phyloP scores from a whole-genome alignment of 2,329 filamentous ascomycete species.

The Botrytis fragariae region DNA sequence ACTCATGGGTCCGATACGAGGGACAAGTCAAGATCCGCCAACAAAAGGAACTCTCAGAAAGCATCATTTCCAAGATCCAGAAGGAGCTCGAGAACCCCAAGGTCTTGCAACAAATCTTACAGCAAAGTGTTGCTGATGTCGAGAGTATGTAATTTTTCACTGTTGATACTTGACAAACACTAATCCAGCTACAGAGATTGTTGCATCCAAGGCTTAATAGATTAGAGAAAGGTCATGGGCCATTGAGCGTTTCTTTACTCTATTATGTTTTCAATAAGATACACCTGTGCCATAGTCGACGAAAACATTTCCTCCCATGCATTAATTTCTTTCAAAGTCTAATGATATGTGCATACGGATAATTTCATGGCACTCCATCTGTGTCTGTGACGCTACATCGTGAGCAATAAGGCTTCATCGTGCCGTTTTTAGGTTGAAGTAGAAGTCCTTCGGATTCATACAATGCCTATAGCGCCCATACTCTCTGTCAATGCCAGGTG shows the following conservation, averaged over 20 bases:
- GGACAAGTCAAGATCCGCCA: slow-evolving; percentile 98
- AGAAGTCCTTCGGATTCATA: no score
- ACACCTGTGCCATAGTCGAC: slow-evolving; percentile 59
- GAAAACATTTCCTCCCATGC: slow-evolving; percentile 25
- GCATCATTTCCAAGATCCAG: slow-evolving; percentile 93
- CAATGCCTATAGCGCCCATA: background rate
- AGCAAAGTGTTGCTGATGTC: slow-evolving; percentile 93
- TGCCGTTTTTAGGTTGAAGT: no score
- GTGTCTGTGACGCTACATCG: no score
- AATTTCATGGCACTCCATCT: no score
- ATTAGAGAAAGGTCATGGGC: slow-evolving; percentile 38
- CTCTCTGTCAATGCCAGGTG: background rate
- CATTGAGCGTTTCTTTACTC: slow-evolving; percentile 46
- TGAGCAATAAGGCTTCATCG: no score
- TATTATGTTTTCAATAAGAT: slow-evolving; percentile 49
- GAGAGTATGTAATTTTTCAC: slow-evolving; percentile 68
- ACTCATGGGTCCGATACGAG: slow-evolving; percentile 99
- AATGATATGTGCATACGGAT: slow-evolving; percentile 5
- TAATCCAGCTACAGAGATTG: slow-evolving; percentile 53
- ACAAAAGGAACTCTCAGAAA: slow-evolving; percentile 91
- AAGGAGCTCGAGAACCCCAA: slow-evolving; percentile 99
- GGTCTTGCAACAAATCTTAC: slow-evolving; percentile 93
- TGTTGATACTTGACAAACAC: slow-evolving; percentile 27
- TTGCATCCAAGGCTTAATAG: slow-evolving; percentile 63
- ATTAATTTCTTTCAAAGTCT: slow-evolving; percentile 1